Percentiles rank a stretch among this genome's conserved stretches.
Evolutionary conservation across 2,329 filamentous ascomycete species (phyloP).

Genomic region (Harringtonia aguacate): DNA sequence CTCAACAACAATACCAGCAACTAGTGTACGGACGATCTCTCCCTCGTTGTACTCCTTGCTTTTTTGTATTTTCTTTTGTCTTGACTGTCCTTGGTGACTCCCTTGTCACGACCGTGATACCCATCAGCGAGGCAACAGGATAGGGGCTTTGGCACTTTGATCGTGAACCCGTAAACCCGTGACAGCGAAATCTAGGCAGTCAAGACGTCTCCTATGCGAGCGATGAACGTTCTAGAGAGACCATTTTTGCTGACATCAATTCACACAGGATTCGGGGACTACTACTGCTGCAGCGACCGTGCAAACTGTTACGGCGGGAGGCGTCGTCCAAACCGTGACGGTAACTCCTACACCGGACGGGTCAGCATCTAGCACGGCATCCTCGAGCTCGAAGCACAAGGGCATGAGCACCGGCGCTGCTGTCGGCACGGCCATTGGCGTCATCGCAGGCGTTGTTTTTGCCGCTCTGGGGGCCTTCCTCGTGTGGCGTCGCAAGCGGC

Average conservation of each 20-base stretch:
- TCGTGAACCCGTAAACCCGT: not conserved
- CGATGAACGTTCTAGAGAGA: not conserved
- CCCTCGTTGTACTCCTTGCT: not conserved
- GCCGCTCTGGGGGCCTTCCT: conserved; percentile 28
- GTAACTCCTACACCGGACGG: conserved; percentile 6
- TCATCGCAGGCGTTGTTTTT: conserved; percentile 20
- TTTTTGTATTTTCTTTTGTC: not conserved
- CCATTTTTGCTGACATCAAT: not conserved
- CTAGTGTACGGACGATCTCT: conserved; percentile 7
- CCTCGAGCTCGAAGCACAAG: conserved; percentile 11
- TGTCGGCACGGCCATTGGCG: conserved; percentile 41
- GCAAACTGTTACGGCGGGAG: conserved; percentile 9
- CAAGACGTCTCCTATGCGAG: not conserved
- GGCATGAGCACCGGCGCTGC: conserved; percentile 35
- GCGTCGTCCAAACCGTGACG: conserved; percentile 42
- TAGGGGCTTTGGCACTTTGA: not conserved
- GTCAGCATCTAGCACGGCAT: not conserved
- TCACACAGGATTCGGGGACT: not conserved
- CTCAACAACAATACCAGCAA: conserved; percentile 2
- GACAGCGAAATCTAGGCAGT: not conserved
- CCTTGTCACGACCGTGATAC: not conserved
- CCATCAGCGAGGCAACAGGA: not conserved
- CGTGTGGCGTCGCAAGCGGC: conserved; percentile 24
- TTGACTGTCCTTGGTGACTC: conserved; percentile 2
- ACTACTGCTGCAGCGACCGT: not conserved